These are phyloP conservation scores for Melampsora occidentalis DNA, from an alignment of 1,284 basidiomycete species.

Conservation along the genomic window DNA sequence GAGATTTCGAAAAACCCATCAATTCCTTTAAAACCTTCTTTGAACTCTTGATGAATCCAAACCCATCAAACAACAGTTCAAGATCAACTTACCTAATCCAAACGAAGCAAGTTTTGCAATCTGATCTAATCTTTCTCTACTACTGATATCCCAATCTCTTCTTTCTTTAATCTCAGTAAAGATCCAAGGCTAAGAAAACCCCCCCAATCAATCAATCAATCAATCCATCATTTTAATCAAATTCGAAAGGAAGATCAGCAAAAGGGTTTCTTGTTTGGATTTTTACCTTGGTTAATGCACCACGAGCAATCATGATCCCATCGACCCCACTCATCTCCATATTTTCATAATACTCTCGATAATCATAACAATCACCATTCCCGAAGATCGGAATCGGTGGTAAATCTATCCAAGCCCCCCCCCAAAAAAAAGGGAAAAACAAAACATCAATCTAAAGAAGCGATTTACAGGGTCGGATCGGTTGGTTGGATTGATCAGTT, in stretches of 20 bases:
- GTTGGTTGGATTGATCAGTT: too few relatives aligned
- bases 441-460: too few relatives aligned
- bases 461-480: too few relatives aligned
- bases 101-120: slow-evolving; percentile 64
- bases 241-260: too few relatives aligned
- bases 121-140: slow-evolving; percentile 81
- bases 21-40: background rate
- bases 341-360: slow-evolving; percentile 75
- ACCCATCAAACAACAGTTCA: background rate
- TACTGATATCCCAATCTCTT: slow-evolving; percentile 90
- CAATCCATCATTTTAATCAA: background rate
- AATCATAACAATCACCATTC: slow-evolving; percentile 89
- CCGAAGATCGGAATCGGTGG: slow-evolving; percentile 87
- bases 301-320: slow-evolving; percentile 90
- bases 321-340: slow-evolving; percentile 78
- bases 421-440: too few relatives aligned
- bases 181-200: slow-evolving; percentile 5
- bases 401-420: slow-evolving; percentile 57
- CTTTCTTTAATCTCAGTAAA: slow-evolving; percentile 93
- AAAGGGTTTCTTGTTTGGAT: background rate
- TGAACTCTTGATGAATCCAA: background rate
- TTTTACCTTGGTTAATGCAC: slow-evolving; percentile 80
- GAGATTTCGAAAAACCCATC: slow-evolving; percentile 51
- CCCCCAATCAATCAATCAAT: background rate
- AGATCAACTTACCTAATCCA: slow-evolving; percentile 3